Evolutionary conservation across 169 alveolate species (phyloP), one percentile per base, ranked within the genome.

Genomic region (Sarcocystis neurona): DNA sequence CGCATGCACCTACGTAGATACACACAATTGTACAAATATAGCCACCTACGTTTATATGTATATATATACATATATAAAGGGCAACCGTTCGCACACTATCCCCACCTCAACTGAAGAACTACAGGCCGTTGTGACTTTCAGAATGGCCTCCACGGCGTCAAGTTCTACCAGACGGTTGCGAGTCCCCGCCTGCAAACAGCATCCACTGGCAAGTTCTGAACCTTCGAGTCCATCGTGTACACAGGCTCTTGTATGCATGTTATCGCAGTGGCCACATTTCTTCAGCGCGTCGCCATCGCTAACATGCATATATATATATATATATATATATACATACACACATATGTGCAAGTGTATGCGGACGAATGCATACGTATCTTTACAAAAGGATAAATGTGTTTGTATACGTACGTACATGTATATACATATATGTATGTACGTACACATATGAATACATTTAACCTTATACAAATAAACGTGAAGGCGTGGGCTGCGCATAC

Each of bases 141-240:
- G 46, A n/a, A 87, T 58, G 27, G 91, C 91, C 79, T 87, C 91
- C 48, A 87, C 82, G 30, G 70, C 91, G 56, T 85, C 91, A n/a
- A 87, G 75, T 0, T 87, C 91, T 5, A 87, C 74, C 12, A 63
- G 88, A 30, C 87, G 30, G 63, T 77, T 43, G 30, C 91, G 82
- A 6, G 84, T 88, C 46, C 78, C 91, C 34, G 79, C 88, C 91
- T 87, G 84, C 0, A 4, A 1, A 39, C 60, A 87, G 2, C 2
- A 10, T 5, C 15, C 58, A 32, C 77, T 6, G 46, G 10, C 1
- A 43, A 63, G 41, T 20, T 46, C 63, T 23, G 34, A 66, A 44
- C 60, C 12, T 32, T n/a, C n/a, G n/a, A n/a, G n/a, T n/a, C n/a
- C n/a, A n/a, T n/a, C n/a, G n/a, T n/a, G n/a, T n/a, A n/a, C n/a